phyloP scores from a whole-genome alignment of 352 stramenopile species.

The Phytophthora cactorum region DNA sequence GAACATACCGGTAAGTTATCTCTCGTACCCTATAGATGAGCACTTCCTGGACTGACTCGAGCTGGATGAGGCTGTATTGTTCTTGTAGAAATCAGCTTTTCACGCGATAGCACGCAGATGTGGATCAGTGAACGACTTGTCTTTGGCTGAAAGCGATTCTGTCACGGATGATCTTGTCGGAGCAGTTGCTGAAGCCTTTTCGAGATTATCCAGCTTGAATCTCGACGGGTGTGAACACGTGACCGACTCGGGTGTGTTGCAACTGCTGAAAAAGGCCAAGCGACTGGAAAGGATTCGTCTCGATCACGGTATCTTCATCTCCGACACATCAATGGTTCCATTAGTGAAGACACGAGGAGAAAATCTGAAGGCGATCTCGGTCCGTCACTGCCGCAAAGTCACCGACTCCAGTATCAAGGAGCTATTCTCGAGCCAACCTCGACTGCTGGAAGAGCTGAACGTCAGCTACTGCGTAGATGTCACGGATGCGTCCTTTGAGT shows the following conservation, averaged over 20 bases:
- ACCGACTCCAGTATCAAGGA: conserved; percentile 51
- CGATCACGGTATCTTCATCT: conserved; percentile 51
- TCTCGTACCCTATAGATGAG: not conserved
- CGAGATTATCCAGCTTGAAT: conserved; percentile 48
- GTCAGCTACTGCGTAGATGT: conserved; percentile 56
- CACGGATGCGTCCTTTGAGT: conserved; percentile 66
- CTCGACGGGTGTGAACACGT: conserved; percentile 55
- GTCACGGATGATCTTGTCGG: conserved; percentile 66
- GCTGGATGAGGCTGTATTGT: conserved; percentile 7
- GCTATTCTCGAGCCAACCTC: conserved; percentile 53
- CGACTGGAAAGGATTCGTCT: conserved; percentile 50
- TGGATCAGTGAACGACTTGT: conserved; percentile 39
- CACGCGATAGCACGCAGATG: conserved; percentile 34
- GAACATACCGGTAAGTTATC: conserved; percentile 42
- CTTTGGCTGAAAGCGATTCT: conserved; percentile 46
- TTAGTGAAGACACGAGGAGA: conserved; percentile 45
- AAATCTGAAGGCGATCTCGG: conserved; percentile 47
- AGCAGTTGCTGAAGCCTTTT: conserved; percentile 41
- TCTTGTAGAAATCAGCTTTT: conserved; percentile 60
- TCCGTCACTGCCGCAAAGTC: conserved; percentile 47
- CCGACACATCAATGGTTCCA: conserved; percentile 43
- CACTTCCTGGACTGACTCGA: conserved; percentile 3
- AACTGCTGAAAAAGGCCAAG: conserved; percentile 49
- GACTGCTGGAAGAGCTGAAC: conserved; percentile 61
- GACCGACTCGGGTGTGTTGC: conserved; percentile 55